Evolutionary conservation across 805 yeast species (phyloP).

Genomic region (Peterozyma toletana): DNA sequence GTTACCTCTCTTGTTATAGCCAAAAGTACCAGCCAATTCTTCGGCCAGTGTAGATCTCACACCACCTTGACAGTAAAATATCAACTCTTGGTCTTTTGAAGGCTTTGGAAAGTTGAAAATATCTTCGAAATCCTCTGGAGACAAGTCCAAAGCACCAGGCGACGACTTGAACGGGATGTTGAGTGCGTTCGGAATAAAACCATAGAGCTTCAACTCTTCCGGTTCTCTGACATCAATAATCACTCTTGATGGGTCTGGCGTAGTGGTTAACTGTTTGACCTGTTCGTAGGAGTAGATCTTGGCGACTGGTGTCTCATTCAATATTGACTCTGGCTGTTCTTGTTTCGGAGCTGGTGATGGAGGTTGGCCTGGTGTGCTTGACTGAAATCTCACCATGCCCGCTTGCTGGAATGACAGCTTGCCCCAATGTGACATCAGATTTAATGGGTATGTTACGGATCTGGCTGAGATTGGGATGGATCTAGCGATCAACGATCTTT

Average conservation of each 20-base stretch:
- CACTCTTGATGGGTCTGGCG: slow-evolving; percentile 42
- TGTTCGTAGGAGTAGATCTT: slow-evolving; percentile 19
- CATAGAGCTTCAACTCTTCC: slow-evolving; percentile 48
- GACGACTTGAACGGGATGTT: slow-evolving; percentile 86
- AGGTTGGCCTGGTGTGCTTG: no score
- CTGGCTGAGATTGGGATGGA: no score
- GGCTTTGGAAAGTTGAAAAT: slow-evolving; percentile 84
- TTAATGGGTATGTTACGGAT: no score
- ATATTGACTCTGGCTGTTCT: not conserved
- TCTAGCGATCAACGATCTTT: no score
- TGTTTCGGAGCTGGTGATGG: no score
- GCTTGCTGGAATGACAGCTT: no score
- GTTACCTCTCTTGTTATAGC: slow-evolving; percentile 77
- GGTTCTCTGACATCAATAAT: slow-evolving; percentile 94
- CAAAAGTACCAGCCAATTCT: slow-evolving; percentile 85
- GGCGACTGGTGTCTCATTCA: slow-evolving; percentile 21
- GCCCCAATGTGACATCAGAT: no score
- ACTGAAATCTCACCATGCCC: no score
- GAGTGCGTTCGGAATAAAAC: slow-evolving; percentile 77
- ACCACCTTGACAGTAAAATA: slow-evolving; percentile 91
- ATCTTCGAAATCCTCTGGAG: slow-evolving; percentile 72
- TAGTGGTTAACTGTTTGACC: slow-evolving; percentile 32
- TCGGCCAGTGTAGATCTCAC: slow-evolving; percentile 87
- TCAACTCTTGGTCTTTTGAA: slow-evolving; percentile 54
- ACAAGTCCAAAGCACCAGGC: slow-evolving; percentile 85